A percentile compares a stretch with the other conserved stretches of the same genome.
These are phyloP conservation scores for Emmonsia crescens DNA, from an alignment of 2,329 filamentous ascomycete species.

Conservation along the genomic window DNA sequence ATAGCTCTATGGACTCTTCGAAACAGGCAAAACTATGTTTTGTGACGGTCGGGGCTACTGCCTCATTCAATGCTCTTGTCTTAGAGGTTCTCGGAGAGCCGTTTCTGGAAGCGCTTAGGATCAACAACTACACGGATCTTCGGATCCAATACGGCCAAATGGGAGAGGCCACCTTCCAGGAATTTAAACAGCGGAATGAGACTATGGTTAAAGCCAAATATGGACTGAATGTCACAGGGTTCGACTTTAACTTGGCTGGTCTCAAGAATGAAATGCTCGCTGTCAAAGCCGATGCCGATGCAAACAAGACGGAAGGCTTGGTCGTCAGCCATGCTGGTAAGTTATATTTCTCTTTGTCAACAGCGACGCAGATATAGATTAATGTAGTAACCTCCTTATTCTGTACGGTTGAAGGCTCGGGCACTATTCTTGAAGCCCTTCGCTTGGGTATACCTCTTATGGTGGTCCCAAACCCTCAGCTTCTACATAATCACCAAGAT, in stretches of 20 bases:
- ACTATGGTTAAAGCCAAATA: conserved; percentile 18
- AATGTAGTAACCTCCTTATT: background rate
- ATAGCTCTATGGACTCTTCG: conserved; percentile 13
- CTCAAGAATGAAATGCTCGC: conserved; percentile 49
- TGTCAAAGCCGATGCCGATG: conserved; percentile 36
- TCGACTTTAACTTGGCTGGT: conserved; percentile 54
- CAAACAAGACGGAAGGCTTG: conserved; percentile 47
- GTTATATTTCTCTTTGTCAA: conserved; percentile 13
- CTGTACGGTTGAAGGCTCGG: conserved; percentile 53
- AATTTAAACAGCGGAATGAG: conserved; percentile 20
- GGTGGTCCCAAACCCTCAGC: conserved; percentile 71
- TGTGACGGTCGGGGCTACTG: conserved; percentile 86
- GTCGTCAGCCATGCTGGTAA: conserved; percentile 84
- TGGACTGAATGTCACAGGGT: conserved; percentile 47
- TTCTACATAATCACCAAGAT: conserved; percentile 84
- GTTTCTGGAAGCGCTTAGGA: conserved; percentile 53
- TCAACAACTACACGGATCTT: conserved; percentile 57
- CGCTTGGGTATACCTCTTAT: conserved; percentile 65
- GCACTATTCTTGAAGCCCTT: conserved; percentile 75
- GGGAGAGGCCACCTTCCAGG: conserved; percentile 44
- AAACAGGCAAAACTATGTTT: conserved; percentile 49
- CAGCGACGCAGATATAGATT: background rate
- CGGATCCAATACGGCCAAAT: conserved; percentile 72
- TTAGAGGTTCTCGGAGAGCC: conserved; percentile 48
- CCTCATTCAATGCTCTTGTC: conserved; percentile 65